phyloP scores from a whole-genome alignment of 345 rosid species.

The Acer saccharum region DNA sequence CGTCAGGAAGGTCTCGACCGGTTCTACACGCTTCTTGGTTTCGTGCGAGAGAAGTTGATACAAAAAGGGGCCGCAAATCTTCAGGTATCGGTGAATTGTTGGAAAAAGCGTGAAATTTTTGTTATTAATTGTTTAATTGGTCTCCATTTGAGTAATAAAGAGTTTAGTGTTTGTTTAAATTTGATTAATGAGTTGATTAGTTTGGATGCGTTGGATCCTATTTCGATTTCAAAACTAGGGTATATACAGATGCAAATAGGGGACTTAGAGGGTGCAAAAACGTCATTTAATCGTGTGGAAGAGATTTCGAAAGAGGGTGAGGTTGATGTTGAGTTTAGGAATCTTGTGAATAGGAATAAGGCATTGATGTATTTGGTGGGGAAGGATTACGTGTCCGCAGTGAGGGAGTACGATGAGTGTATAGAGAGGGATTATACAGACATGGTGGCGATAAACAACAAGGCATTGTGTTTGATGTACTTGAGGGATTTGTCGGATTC shows the following conservation, averaged over 20 bases:
- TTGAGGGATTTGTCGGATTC: slow-evolving; percentile 85
- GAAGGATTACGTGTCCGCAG: slow-evolving; percentile 91
- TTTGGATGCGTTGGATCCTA: slow-evolving; percentile 51
- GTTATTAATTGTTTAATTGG: slow-evolving; percentile 70
- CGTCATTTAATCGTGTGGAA: slow-evolving; percentile 59
- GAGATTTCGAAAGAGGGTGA: slow-evolving; percentile 44
- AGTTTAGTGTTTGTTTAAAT: slow-evolving; percentile 66
- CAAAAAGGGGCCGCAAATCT: slow-evolving; percentile 35
- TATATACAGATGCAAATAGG: slow-evolving; percentile 91
- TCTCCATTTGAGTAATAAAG: slow-evolving; percentile 71
- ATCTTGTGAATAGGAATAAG: slow-evolving; percentile 79
- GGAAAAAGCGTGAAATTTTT: slow-evolving; percentile 73
- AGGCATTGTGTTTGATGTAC: slow-evolving; percentile 92
- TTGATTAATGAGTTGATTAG: slow-evolving; percentile 54
- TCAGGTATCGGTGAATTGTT: slow-evolving; percentile 43
- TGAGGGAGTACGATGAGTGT: slow-evolving; percentile 86
- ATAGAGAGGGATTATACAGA: slow-evolving; percentile 84
- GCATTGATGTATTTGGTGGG: slow-evolving; percentile 81
- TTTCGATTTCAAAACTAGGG: slow-evolving; percentile 75
- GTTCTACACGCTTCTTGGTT: slow-evolving; percentile 64
- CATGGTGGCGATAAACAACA: slow-evolving; percentile 77
- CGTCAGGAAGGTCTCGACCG: slow-evolving; percentile 80
- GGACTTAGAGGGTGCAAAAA: slow-evolving; percentile 76
- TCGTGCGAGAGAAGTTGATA: slow-evolving; percentile 44
- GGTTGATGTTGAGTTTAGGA: slow-evolving; percentile 52